Conservation (phyloP, 148 eudicot genomes). For the Oxyria digyna region DNA sequence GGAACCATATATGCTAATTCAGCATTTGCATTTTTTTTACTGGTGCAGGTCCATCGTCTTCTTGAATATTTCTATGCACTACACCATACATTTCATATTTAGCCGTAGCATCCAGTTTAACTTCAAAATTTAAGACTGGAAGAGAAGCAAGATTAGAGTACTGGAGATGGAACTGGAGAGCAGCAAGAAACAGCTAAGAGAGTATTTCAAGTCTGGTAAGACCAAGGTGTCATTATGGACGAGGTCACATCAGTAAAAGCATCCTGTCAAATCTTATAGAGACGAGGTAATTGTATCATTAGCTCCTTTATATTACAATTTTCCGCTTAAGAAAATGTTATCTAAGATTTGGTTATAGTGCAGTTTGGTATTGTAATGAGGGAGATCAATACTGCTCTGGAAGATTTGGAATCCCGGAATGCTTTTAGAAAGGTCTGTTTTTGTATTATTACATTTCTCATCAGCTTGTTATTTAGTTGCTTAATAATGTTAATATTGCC, state of each 20-base stretch:
- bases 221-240: slow-evolving; percentile 57
- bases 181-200: slow-evolving; percentile 34
- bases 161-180: slow-evolving; percentile 21
- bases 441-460: too few species aligned
- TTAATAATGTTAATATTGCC: background rate
- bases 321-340: background rate
- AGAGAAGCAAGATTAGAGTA: background rate
- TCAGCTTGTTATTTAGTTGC: background rate
- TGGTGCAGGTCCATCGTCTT: background rate
- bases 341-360: background rate
- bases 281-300: slow-evolving; percentile 23
- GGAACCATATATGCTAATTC: background rate
- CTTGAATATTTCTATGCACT: background rate
- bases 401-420: slow-evolving; percentile 53
- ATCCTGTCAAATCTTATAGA: slow-evolving; percentile 43
- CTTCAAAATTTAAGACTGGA: background rate
- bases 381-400: slow-evolving; percentile 51
- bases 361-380: slow-evolving; percentile 47
- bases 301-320: too few species aligned
- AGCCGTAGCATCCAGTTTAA: background rate
- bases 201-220: slow-evolving; percentile 38
- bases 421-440: slow-evolving; percentile 56
- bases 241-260: slow-evolving; percentile 47
- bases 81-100: too few species aligned
- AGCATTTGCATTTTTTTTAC: background rate